These are phyloP conservation scores for Vaucheria bursata DNA, from an alignment of 352 stramenopile genomes.

Conservation along the genomic window DNA sequence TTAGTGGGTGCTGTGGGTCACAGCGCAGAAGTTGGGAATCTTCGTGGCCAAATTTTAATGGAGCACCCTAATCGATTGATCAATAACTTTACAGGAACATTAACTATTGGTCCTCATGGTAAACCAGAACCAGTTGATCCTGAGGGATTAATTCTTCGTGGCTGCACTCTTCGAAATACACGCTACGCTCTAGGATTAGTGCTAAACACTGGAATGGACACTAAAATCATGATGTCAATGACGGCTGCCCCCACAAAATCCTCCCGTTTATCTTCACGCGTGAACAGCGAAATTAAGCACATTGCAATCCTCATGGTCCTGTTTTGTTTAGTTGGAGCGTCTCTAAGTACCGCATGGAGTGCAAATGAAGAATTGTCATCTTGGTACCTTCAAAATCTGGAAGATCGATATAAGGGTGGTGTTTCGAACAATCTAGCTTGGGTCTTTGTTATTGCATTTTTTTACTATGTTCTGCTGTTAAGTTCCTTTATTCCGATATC, in stretches of 20 bases:
- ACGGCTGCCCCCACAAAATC: slow-evolving; percentile 38
- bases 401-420: slow-evolving; percentile 6
- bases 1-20: slow-evolving; percentile 18
- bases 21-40: slow-evolving; percentile 10
- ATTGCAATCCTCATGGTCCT: slow-evolving; percentile 63
- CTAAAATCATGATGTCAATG: slow-evolving; percentile 70
- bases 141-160: slow-evolving; percentile 81
- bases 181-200: slow-evolving; percentile 82
- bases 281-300: slow-evolving; percentile 66
- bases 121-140: slow-evolving; percentile 54
- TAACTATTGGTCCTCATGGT: slow-evolving; percentile 46
- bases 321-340: slow-evolving; percentile 57
- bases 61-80: slow-evolving; percentile 68
- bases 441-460: slow-evolving; percentile 62
- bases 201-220: slow-evolving; percentile 78
- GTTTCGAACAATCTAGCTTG: not conserved
- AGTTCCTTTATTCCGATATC: slow-evolving; percentile 83
- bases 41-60: slow-evolving; percentile 58
- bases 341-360: slow-evolving; percentile 29
- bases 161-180: slow-evolving; percentile 82
- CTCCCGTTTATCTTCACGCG: slow-evolving; percentile 57
- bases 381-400: slow-evolving; percentile 32
- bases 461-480: slow-evolving; percentile 79
- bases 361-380: not conserved
- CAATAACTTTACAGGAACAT: slow-evolving; percentile 61